Base-by-base conservation (phyloP, 805 yeast species). In the Saccharomycopsis fermentans region DNA sequence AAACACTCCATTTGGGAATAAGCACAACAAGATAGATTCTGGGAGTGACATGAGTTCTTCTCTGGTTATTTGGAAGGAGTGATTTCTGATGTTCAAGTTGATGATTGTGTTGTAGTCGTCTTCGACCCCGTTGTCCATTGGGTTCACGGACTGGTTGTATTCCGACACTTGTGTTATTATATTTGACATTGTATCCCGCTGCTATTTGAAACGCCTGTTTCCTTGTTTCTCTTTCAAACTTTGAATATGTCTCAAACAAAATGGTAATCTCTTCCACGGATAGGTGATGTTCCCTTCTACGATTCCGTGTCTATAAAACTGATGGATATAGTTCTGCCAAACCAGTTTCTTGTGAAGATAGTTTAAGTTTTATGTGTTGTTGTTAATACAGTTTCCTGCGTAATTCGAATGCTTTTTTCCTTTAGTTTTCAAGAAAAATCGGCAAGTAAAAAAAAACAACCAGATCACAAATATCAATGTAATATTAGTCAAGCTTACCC, bases 1-100 rank as follows among this genome's bases (percentile, higher is more conserved):
- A 68, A 90, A 87, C 3, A 90, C 95, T 48, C 97, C 96, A 64
- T 87, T 89, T 16, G 97, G 96, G 67, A 90, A 88, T 24, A 94
- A 73, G 65, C 97, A 88, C 57, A 91, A 79, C 59, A 94, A 74
- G 26, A 94, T 82, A 61, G 91, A 83, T 69, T 94, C 99, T 0
- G 99, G 99, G 35, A 94, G 74, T 56, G 90, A 83, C 89, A 91
- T 85, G 64, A 94, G 78, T 69, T 90, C 96, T 65, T 89, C 96
- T 62, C 97, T 78, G 4, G 95, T 83, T 54, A 94, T 84, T 55
- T 82, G 81, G 70, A 91, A 90, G 62, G 77, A 73, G 17, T 72
- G 72, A 19, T 95, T 96, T 55, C 96, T 80, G 57, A 92, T 79
- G 66, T 88, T 84, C 72, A 92, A 76, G 67, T 81, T 84, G 58